phyloP scores from a whole-genome alignment of 1,284 basidiomycete species.

The Tetrapyrgos nigripes region DNA sequence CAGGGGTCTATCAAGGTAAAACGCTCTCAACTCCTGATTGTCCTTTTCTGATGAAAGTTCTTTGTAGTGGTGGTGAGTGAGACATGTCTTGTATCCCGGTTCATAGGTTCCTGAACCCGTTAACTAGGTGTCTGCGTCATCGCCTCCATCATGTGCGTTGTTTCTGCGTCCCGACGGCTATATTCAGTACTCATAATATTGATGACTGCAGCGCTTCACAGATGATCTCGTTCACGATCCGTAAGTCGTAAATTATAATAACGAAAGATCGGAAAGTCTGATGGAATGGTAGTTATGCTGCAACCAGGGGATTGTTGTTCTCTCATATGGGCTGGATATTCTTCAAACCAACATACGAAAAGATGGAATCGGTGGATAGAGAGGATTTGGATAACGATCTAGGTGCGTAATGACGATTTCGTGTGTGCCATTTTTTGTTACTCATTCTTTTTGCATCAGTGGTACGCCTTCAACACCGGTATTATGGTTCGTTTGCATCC shows the following conservation, averaged over 20 bases:
- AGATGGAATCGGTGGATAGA: conserved; percentile 68
- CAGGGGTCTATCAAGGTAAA: conserved; percentile 66
- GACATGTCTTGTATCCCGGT: background rate
- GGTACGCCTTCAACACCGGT: conserved; percentile 74
- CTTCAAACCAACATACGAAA: conserved; percentile 72
- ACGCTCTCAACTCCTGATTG: conserved; percentile 45
- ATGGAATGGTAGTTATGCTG: conserved; percentile 60
- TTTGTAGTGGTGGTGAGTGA: conserved; percentile 47
- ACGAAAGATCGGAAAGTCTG: conserved; percentile 6
- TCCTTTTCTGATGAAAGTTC: conserved; percentile 30
- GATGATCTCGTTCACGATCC: conserved; percentile 79
- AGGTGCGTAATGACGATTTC: conserved; percentile 44
- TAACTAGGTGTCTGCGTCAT: conserved; percentile 72
- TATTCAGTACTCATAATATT: background rate
- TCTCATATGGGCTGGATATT: conserved; percentile 90
- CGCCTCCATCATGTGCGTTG: conserved; percentile 73
- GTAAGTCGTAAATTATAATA: conserved; percentile 40
- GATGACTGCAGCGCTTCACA: conserved; percentile 63
- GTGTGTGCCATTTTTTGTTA: background rate
- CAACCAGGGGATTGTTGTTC: conserved; percentile 74
- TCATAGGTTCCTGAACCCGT: background rate
- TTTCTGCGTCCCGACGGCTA: background rate
- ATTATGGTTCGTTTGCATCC: conserved; percentile 58
- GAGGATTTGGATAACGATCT: conserved; percentile 77
- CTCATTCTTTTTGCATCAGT: conserved; percentile 50